These are phyloP conservation scores for Aspergillus arachidicola DNA, from an alignment of 2,329 filamentous ascomycete species.

Conservation along the genomic window DNA sequence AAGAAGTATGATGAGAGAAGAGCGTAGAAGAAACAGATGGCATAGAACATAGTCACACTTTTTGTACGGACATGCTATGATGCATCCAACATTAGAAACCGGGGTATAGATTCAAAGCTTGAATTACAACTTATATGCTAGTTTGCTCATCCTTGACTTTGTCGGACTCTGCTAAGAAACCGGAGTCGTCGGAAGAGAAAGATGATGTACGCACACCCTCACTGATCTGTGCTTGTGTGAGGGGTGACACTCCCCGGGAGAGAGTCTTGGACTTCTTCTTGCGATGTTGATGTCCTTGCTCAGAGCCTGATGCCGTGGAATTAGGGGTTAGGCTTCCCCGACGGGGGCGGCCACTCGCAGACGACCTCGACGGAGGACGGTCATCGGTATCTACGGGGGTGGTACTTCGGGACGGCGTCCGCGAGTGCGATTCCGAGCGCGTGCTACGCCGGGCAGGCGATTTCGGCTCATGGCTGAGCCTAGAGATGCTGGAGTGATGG, in stretches of 20 bases:
- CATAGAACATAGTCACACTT: conserved; percentile 14
- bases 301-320: conserved; percentile 28
- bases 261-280: conserved; percentile 36
- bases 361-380: conserved; percentile 37
- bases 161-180: conserved; percentile 24
- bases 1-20: not conserved
- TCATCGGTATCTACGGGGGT: conserved; percentile 43
- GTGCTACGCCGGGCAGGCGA: conserved; percentile 33
- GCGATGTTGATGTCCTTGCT: conserved; percentile 33
- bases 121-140: not conserved
- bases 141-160: conserved; percentile 24
- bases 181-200: conserved; percentile 40
- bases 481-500: conserved; percentile 32
- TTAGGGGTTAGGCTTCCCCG: conserved; percentile 38
- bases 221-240: conserved; percentile 41
- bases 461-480: conserved; percentile 32
- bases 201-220: conserved; percentile 37
- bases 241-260: conserved; percentile 36
- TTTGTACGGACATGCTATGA: conserved; percentile 1
- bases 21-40: conserved; percentile 2
- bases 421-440: conserved; percentile 45
- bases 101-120: conserved; percentile 10
- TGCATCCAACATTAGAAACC: conserved; percentile 4
- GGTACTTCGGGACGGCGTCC: conserved; percentile 46
- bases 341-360: conserved; percentile 34